A percentile compares a stretch with the other conserved stretches of the same genome.
phyloP scores from a whole-genome alignment of 1,284 basidiomycete species.

The Leccinum huronense region DNA sequence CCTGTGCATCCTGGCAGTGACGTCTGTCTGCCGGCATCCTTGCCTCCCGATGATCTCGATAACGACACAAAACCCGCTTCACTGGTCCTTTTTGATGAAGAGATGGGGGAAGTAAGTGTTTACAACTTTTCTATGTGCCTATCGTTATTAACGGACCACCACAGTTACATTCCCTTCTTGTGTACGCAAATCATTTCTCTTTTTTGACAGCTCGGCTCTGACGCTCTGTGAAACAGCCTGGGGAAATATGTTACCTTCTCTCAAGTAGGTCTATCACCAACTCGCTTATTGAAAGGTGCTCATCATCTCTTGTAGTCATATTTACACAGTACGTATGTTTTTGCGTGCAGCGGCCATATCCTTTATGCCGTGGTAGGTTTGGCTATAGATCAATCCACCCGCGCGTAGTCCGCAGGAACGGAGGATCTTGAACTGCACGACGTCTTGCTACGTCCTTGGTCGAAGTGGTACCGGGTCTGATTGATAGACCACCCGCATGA shows the following conservation, averaged over 20 bases:
- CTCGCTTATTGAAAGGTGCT: neutral
- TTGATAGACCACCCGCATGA: neutral
- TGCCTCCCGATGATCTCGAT: conserved; percentile 34
- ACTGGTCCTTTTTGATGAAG: conserved; percentile 22
- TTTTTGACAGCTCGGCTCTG: conserved; percentile 1
- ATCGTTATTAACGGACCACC: conserved; percentile 10
- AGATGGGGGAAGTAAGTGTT: conserved; percentile 25
- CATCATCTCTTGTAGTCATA: conserved; percentile 41
- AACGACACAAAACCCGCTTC: conserved; percentile 1
- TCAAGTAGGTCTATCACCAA: conserved; percentile 34
- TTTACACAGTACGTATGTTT: conserved; percentile 44
- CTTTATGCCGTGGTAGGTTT: conserved; percentile 39
- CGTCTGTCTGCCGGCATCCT: conserved; percentile 44
- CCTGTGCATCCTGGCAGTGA: conserved; percentile 41
- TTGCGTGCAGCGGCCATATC: conserved; percentile 1
- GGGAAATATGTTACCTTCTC: conserved; percentile 68
- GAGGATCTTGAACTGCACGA: conserved; percentile 56
- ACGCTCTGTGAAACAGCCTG: conserved; percentile 39
- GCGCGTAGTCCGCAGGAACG: conserved; percentile 52
- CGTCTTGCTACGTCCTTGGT: conserved; percentile 67
- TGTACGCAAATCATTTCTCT: conserved; percentile 40
- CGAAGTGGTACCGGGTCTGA: conserved; percentile 69
- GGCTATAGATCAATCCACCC: conserved; percentile 33
- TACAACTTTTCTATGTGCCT: neutral
- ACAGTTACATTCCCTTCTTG: conserved; percentile 54